Conservation (phyloP, 164 flowering plant species). For the Hamamelis virginiana region DNA sequence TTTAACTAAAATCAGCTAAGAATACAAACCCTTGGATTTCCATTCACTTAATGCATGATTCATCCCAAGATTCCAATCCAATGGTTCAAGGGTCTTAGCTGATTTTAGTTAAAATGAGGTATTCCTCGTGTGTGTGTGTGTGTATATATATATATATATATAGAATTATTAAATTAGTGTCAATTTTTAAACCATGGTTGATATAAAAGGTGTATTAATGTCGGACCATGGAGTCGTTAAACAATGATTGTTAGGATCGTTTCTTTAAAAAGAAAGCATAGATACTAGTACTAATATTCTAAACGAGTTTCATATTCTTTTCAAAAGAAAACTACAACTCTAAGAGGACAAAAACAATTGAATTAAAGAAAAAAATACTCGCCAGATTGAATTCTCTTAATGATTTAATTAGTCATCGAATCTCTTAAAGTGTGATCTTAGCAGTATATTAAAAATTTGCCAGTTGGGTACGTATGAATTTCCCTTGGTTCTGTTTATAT, state of each 20-base stretch:
- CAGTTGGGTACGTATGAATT: constrained; percentile 17
- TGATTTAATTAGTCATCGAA: constrained; percentile 16
- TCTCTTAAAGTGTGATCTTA: constrained; percentile 19
- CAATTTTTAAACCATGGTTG: constrained; percentile 4
- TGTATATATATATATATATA: too few relatives aligned
- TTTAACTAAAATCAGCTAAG: too few relatives aligned
- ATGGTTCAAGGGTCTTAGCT: too few relatives aligned
- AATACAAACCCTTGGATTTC: too few relatives aligned
- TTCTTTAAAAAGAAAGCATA: not conserved
- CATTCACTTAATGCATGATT: too few relatives aligned
- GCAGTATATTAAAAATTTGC: constrained; percentile 29
- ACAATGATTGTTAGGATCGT: too few relatives aligned
- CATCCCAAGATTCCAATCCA: too few relatives aligned
- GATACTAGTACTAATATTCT: not conserved
- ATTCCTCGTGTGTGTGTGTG: too few relatives aligned
- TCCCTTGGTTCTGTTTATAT: not conserved
- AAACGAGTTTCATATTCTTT: not conserved
- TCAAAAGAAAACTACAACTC: not conserved
- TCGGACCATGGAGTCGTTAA: not conserved
- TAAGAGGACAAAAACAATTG: not conserved
- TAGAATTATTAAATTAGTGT: constrained; percentile 11
- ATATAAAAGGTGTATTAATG: not conserved
- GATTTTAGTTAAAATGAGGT: too few relatives aligned
- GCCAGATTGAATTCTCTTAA: constrained; percentile 15
- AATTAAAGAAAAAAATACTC: not conserved